These are phyloP conservation scores for Cucurbita moschata DNA, from an alignment of 306 rosid species.

Conservation along the genomic window DNA sequence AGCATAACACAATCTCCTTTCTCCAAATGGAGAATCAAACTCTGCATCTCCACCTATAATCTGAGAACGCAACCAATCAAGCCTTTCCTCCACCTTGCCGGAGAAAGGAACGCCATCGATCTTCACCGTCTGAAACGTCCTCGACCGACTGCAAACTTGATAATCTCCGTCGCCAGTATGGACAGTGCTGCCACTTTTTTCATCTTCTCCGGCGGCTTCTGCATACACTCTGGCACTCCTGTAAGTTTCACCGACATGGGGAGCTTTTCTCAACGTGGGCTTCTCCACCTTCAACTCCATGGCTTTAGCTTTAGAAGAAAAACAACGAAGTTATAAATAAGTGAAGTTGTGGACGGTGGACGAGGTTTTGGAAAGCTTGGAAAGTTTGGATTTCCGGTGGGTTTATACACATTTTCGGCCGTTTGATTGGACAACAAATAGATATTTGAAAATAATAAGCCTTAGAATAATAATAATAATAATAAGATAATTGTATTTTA, in stretches of 20 bases:
- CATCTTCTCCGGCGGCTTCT: not conserved
- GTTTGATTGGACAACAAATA: not conserved
- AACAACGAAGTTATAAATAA: not conserved
- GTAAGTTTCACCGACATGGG: not conserved
- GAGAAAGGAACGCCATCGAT: not conserved
- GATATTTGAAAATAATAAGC: not conserved
- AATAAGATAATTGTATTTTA: no score
- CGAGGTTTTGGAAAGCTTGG: not conserved
- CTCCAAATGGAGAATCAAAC: slow-evolving; percentile 53
- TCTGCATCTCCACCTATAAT: slow-evolving; percentile 36
- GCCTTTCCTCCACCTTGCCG: not conserved
- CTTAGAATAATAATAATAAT: no score
- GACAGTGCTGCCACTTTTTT: not conserved
- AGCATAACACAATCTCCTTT: slow-evolving; percentile 42
- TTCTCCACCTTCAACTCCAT: slow-evolving; percentile 4
- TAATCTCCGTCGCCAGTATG: not conserved
- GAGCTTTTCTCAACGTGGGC: not conserved
- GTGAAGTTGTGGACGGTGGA: not conserved
- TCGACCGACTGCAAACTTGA: not conserved
- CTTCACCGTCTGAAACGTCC: not conserved
- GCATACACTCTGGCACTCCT: not conserved
- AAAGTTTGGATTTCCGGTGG: not conserved
- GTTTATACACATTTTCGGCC: not conserved
- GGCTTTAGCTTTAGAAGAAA: not conserved
- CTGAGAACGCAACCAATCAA: slow-evolving; percentile 43